These are phyloP conservation scores for Xylariaceae sp. DNA, from an alignment of 2,329 filamentous ascomycete genomes.

Conservation along the genomic window DNA sequence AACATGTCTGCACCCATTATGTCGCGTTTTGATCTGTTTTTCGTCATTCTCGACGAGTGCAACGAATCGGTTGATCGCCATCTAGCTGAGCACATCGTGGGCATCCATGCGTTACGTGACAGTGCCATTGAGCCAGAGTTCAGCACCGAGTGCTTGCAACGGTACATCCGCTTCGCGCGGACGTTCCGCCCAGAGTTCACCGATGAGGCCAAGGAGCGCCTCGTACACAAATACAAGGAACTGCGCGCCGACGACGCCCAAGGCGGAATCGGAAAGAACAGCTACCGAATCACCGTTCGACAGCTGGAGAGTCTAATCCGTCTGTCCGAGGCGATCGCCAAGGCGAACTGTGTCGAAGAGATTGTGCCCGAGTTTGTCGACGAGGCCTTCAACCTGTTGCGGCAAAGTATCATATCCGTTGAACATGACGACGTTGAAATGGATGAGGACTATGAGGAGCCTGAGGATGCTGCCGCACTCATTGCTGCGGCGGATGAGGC, in stretches of 20 bases:
- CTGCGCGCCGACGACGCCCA: conserved; percentile 91
- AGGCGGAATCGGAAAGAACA: conserved; percentile 91
- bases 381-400: conserved; percentile 88
- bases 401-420: conserved; percentile 95
- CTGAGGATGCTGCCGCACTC: conserved; percentile 54
- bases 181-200: conserved; percentile 95
- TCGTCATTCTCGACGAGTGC: conserved; percentile 95
- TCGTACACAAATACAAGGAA: conserved; percentile 95
- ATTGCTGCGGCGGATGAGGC: conserved; percentile 56
- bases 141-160: conserved; percentile 92
- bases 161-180: conserved; percentile 94
- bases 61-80: conserved; percentile 91
- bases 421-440: conserved; percentile 98
- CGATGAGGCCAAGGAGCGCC: conserved; percentile 79
- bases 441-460: conserved; percentile 72
- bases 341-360: conserved; percentile 94
- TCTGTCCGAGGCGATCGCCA: conserved; percentile 95
- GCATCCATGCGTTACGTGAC: conserved; percentile 90
- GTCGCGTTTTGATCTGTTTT: conserved; percentile 99
- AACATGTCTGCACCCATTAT: conserved; percentile 99
- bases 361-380: conserved; percentile 84
- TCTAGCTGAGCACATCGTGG: conserved; percentile 92
- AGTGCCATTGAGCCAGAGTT: conserved; percentile 92
- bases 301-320: conserved; percentile 97
- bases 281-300: conserved; percentile 95